phyloP scores from a whole-genome alignment of 495 filamentous ascomycete species.

The Neurospora africana region DNA sequence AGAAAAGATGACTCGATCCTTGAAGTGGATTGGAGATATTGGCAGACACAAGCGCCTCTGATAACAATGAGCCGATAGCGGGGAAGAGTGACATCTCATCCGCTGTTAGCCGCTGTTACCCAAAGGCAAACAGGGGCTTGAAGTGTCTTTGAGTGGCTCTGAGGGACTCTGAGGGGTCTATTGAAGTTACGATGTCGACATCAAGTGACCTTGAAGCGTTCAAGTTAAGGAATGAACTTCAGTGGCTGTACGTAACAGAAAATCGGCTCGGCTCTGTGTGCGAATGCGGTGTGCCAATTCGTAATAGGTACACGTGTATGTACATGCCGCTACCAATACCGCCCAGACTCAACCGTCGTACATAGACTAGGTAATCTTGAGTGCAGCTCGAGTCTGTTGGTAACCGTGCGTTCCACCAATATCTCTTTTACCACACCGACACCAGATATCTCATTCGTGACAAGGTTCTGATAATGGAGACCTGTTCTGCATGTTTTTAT shows the following conservation, averaged over 20 bases:
- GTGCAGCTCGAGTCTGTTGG: not conserved
- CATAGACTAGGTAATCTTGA: not conserved
- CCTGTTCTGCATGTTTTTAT: not conserved
- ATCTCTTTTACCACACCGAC: not conserved
- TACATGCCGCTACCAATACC: not conserved
- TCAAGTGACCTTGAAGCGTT: not conserved
- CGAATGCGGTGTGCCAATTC: not conserved
- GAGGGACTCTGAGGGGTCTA: not conserved
- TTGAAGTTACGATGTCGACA: not conserved
- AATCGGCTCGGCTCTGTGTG: not conserved
- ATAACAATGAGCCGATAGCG: constrained; percentile 8
- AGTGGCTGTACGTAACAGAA: not conserved
- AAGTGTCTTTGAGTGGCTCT: not conserved
- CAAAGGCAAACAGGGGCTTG: not conserved
- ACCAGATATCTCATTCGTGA: not conserved
- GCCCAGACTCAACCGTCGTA: not conserved
- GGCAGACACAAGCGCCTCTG: not conserved
- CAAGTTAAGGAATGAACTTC: not conserved
- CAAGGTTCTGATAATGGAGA: not conserved
- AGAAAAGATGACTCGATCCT: not conserved
- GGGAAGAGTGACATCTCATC: constrained; percentile 2
- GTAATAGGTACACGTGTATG: not conserved
- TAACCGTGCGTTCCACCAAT: not conserved
- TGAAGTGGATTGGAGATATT: not conserved
- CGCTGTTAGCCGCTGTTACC: constrained; percentile 10